A percentile compares a stretch with the other conserved stretches of the same genome.
phyloP scores from a whole-genome alignment of 306 rosid species.

The Acmispon strigosus region DNA sequence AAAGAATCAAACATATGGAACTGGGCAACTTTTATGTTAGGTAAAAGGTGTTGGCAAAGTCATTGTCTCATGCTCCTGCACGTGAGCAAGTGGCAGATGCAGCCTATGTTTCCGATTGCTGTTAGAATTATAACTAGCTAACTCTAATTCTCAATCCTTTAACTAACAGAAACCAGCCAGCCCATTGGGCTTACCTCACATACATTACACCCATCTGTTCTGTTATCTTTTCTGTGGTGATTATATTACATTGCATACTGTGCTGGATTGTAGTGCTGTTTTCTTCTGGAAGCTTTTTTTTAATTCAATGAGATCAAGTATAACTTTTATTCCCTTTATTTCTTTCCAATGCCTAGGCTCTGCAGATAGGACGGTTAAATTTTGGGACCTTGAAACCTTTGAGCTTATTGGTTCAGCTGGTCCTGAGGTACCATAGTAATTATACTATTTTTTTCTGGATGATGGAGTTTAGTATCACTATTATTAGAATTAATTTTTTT shows the following conservation, averaged over 20 bases:
- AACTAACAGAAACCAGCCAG: not conserved
- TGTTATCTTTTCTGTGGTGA: not conserved
- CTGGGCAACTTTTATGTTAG: too few species aligned
- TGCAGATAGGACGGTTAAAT: constrained; percentile 93
- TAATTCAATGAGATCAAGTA: not conserved
- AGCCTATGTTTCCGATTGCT: not conserved
- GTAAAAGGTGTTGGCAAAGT: too few species aligned
- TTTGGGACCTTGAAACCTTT: constrained; percentile 99
- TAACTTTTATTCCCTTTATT: not conserved
- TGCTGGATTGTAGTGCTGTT: not conserved
- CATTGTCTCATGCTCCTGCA: too few species aligned
- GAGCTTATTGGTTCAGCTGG: constrained; percentile 99
- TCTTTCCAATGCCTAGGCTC: constrained; percentile 56
- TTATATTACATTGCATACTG: not conserved
- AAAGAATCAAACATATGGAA: too few species aligned
- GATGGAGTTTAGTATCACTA: not conserved
- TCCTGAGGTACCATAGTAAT: constrained; percentile 68
- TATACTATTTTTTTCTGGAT: constrained; percentile 13
- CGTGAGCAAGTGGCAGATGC: too few species aligned
- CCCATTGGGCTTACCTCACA: constrained; percentile 2
- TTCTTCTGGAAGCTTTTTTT: not conserved
- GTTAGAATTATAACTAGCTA: not conserved
- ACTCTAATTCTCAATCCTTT: not conserved
- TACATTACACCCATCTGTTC: not conserved
- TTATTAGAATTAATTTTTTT: not conserved